Base-by-base conservation (phyloP, 2,329 filamentous ascomycete genomes). In the Sclerotinia spermophila region DNA sequence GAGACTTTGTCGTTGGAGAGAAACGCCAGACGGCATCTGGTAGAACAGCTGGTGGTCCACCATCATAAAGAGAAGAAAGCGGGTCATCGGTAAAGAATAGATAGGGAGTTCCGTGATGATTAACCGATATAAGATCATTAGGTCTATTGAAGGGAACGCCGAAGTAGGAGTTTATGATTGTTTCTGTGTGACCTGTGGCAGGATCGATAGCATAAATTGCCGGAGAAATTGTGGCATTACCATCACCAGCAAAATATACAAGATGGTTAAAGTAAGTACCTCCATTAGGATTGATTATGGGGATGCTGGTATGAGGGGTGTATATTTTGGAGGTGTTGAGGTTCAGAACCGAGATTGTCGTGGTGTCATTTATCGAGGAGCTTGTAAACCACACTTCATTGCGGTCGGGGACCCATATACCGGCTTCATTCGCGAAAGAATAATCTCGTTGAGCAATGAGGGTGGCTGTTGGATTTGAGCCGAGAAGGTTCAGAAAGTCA, bases 21-120 rank as follows among this genome's bases (percentile, higher is more conserved):
- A 64, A 65, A 35, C 68, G 68, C 68, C 68, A 69, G 33, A 69
- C 45, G 5, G 58, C n/a, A 53, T 69, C 59, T 35, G 42, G 40
- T 27, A 65, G 30, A n/a, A 40, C 44, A 19, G 45, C 27, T 48
- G 58, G 11, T 11, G 24, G 42, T 10, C 15, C 48, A 30, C 42
- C 42, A 8, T 64, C 61, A 19, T 35, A 65, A 38, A 62, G 35
- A 13, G 58, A 65, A 30, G 42, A 44, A 17, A 53, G 45, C 2
- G 65, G 65, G 5, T 67, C 51, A 3, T 56, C 51, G 11, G 65
- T 66, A 7, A 58, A 67, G 38, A 55, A 67, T 5, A 67, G 24
- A 24, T 67, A 67, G 24, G n/a, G 45, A 10, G 24, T 67, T 27
- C 51, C 38, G 8, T n/a, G 13, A 6, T 27, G 35, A 3, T 35